Evolutionary conservation across 2,329 filamentous ascomycete genomes (phyloP).

Genomic region (Lachnellula cervina): DNA sequence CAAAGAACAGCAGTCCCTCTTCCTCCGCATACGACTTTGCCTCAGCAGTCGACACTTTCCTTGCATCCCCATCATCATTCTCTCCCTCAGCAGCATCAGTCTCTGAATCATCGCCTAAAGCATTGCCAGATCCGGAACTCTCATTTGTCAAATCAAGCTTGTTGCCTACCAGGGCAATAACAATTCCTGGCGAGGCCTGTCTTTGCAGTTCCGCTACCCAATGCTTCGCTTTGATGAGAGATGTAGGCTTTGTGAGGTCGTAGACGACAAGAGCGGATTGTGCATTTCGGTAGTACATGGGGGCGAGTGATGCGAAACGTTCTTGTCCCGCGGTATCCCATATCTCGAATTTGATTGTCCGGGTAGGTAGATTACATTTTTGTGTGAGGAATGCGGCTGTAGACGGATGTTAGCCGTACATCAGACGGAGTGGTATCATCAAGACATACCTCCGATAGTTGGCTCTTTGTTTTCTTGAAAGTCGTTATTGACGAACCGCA

Average conservation of each 20-base stretch:
- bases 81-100: conserved; percentile 46
- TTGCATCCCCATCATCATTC: conserved; percentile 65
- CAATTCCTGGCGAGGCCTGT: conserved; percentile 92
- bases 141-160: conserved; percentile 84
- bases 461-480: conserved; percentile 99
- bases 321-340: conserved; percentile 99
- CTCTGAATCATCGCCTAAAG: conserved; percentile 44
- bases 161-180: conserved; percentile 95
- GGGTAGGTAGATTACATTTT: conserved; percentile 91
- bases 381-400: conserved; percentile 95
- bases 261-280: conserved; percentile 97
- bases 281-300: conserved; percentile 99
- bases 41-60: conserved; percentile 87
- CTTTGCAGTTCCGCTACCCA: conserved; percentile 97
- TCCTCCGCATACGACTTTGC: conserved; percentile 92
- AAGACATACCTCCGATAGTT: conserved; percentile 81
- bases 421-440: neutral
- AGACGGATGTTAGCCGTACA: conserved; percentile 11
- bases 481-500: conserved; percentile 99
- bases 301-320: conserved; percentile 90
- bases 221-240: conserved; percentile 93
- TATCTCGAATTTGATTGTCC: conserved; percentile 91
- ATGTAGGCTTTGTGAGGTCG: conserved; percentile 94
- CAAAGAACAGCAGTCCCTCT: conserved; percentile 90
- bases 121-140: conserved; percentile 41